Percentiles rank a stretch among this genome's conserved stretches.
phyloP scores from a whole-genome alignment of 345 rosid species.

The Salix dunnii region DNA sequence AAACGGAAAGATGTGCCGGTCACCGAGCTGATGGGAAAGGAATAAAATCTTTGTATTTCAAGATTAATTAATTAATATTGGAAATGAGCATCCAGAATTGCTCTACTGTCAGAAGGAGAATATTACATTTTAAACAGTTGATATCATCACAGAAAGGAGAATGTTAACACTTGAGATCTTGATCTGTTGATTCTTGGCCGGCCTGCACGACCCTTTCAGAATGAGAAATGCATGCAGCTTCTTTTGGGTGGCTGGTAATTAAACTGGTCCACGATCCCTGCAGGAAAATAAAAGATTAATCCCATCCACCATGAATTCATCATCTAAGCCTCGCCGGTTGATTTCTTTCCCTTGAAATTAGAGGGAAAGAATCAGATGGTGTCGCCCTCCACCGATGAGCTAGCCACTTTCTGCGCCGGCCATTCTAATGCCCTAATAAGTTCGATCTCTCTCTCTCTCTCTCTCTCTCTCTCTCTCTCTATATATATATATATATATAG shows the following conservation, averaged over 20 bases:
- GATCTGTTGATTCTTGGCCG: background rate
- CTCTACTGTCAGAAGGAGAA: background rate
- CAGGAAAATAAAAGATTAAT: background rate
- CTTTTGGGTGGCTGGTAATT: conserved; percentile 7
- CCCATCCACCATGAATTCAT: background rate
- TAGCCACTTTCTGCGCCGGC: background rate
- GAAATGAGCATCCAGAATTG: background rate
- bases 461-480: too few relatives aligned
- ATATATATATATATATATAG: too few relatives aligned
- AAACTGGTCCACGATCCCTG: background rate
- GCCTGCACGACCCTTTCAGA: conserved; percentile 2
- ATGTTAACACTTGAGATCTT: background rate
- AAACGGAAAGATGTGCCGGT: too few relatives aligned
- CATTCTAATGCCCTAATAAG: background rate
- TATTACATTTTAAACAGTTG: background rate
- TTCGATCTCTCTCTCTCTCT: too few relatives aligned
- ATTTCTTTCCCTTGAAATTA: background rate
- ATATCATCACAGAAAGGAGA: background rate
- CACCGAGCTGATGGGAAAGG: background rate
- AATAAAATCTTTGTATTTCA: conserved; percentile 27
- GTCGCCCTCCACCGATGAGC: background rate
- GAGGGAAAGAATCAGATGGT: background rate
- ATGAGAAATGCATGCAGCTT: background rate
- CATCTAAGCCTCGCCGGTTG: background rate
- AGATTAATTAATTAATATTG: background rate